Evolutionary conservation across 495 filamentous ascomycete genomes (phyloP).

Genomic region (Pseudomonodictys pantanalensis): DNA sequence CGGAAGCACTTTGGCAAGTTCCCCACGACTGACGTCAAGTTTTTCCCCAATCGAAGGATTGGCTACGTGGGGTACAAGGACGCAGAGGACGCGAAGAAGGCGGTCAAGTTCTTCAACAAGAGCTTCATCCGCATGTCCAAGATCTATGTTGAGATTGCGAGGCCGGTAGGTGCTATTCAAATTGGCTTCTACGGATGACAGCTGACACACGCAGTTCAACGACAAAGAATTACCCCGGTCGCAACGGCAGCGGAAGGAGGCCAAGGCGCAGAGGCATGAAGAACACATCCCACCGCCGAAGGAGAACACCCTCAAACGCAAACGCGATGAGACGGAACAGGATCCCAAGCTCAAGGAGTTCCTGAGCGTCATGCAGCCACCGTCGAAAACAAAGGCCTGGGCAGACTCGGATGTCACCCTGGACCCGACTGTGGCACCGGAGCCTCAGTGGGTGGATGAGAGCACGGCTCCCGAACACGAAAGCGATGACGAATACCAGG

Average conservation of each 20-base stretch:
- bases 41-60: slow-evolving; percentile 83
- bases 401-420: slow-evolving; percentile 51
- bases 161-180: slow-evolving; percentile 55
- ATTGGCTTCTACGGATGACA: background rate
- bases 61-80: slow-evolving; percentile 95
- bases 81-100: slow-evolving; percentile 70
- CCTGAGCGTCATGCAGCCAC: slow-evolving; percentile 73
- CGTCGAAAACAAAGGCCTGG: slow-evolving; percentile 66
- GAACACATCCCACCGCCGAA: slow-evolving; percentile 24
- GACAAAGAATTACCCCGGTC: slow-evolving; percentile 30
- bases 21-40: slow-evolving; percentile 82
- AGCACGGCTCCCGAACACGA: slow-evolving; percentile 45
- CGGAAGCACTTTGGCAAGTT: slow-evolving; percentile 79
- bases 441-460: background rate
- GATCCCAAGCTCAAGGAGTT: slow-evolving; percentile 85
- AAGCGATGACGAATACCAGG: slow-evolving; percentile 67
- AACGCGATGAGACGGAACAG: slow-evolving; percentile 48
- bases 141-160: slow-evolving; percentile 86
- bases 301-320: slow-evolving; percentile 52
- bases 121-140: slow-evolving; percentile 96
- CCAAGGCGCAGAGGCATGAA: slow-evolving; percentile 28
- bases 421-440: slow-evolving; percentile 31
- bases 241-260: slow-evolving; percentile 45
- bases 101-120: slow-evolving; percentile 91
- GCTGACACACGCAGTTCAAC: slow-evolving; percentile 12